Percentiles rank a stretch among this genome's conserved stretches.
Conservation (phyloP, 768 basidiomycete genomes). For the Pulveroboletus sp. region DNA sequence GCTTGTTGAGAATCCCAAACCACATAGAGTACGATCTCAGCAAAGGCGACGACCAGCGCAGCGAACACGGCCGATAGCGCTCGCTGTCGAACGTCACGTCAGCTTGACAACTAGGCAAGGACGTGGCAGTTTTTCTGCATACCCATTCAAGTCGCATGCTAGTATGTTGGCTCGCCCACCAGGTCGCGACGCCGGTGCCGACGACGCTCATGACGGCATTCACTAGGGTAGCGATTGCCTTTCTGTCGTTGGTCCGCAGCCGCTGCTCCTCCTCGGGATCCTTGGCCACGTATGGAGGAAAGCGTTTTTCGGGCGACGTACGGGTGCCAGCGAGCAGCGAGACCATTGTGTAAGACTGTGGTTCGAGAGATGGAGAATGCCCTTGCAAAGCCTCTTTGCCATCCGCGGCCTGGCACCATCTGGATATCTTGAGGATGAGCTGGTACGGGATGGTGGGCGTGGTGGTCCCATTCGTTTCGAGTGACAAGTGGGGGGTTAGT, state of each 20-base stretch:
- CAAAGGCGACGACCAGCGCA: constrained; percentile 61
- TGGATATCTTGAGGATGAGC: constrained; percentile 54
- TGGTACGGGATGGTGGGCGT: constrained; percentile 57
- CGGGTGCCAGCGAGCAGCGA: constrained; percentile 72
- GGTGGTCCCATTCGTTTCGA: constrained; percentile 1
- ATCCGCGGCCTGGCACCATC: constrained; percentile 59
- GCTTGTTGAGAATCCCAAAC: constrained; percentile 62
- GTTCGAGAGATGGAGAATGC: constrained; percentile 43
- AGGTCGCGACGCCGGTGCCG: constrained; percentile 63
- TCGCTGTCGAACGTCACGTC: constrained; percentile 36
- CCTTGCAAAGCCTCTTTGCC: constrained; percentile 41
- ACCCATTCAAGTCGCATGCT: constrained; percentile 78
- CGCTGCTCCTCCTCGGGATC: constrained; percentile 47
- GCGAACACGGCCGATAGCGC: constrained; percentile 58
- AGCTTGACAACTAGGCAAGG: not conserved
- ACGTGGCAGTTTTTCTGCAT: constrained; percentile 30
- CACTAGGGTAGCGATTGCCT: constrained; percentile 62
- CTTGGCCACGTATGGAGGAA: constrained; percentile 47
- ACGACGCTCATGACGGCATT: constrained; percentile 70
- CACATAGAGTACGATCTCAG: constrained; percentile 67
- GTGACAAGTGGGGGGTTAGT: constrained; percentile 38
- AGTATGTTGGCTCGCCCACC: constrained; percentile 65
- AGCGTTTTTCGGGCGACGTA: constrained; percentile 74
- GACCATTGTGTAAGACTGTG: constrained; percentile 62
- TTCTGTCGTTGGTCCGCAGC: constrained; percentile 50